These are phyloP conservation scores for Marsdenia floribunda DNA, from an alignment of 257 asterid genomes.

Conservation along the genomic window DNA sequence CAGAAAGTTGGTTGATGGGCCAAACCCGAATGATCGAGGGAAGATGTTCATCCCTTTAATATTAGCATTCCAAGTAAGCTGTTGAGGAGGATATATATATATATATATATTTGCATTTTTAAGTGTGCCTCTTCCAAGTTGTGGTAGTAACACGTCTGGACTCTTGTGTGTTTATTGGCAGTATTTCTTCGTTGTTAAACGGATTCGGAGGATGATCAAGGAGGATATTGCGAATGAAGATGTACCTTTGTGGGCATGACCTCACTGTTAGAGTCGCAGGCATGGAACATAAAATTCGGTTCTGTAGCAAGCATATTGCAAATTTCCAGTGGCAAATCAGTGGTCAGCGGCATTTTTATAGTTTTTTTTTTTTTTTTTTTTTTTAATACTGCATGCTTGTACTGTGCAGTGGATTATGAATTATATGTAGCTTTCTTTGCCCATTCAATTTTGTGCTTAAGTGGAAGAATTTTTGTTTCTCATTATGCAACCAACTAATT, in stretches of 20 bases:
- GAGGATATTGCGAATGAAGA: conserved; percentile 50
- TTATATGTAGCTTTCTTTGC: background rate
- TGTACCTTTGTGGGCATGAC: conserved; percentile 51
- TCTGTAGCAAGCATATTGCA: background rate
- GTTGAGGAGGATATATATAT: too few relatives aligned
- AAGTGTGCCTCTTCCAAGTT: background rate
- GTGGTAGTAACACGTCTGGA: background rate
- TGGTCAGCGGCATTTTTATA: conserved; percentile 25
- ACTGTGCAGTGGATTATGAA: background rate
- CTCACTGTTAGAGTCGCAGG: background rate
- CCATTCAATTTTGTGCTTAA: conserved; percentile 1
- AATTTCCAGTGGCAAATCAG: conserved; percentile 12
- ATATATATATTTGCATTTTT: background rate
- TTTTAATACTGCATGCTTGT: conserved; percentile 13
- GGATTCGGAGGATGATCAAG: conserved; percentile 57
- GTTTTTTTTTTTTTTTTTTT: background rate
- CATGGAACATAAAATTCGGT: background rate
- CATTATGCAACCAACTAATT: background rate
- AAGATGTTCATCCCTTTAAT: conserved; percentile 70
- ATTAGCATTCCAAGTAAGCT: conserved; percentile 67
- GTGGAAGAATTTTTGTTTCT: background rate
- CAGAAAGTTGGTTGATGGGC: conserved; percentile 81
- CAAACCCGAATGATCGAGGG: conserved; percentile 72
- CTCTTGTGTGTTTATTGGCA: conserved; percentile 22
- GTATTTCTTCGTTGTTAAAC: conserved; percentile 66